Conservation (phyloP, 2,329 filamentous ascomycete genomes). For the Diaporthe destruens region DNA sequence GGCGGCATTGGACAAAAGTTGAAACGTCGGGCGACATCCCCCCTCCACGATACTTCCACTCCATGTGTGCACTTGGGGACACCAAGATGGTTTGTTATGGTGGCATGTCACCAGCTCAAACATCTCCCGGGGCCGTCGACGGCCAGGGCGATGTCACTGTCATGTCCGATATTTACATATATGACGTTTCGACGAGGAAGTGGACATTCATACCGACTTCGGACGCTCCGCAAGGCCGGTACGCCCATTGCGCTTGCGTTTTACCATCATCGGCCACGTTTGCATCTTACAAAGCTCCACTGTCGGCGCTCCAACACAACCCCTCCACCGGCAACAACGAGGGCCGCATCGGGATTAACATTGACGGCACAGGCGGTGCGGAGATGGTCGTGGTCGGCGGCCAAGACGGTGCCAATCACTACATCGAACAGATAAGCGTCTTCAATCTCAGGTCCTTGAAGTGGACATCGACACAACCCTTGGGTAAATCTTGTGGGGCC, state of each 20-base stretch:
- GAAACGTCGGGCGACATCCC: slow-evolving; percentile 88
- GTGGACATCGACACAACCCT: slow-evolving; percentile 89
- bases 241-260: slow-evolving; percentile 95
- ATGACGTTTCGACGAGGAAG: slow-evolving; percentile 82
- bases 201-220: slow-evolving; percentile 88
- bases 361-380: slow-evolving; percentile 91
- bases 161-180: slow-evolving; percentile 98
- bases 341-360: slow-evolving; percentile 86
- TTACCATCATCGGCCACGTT: slow-evolving; percentile 90
- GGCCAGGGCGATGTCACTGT: slow-evolving; percentile 89
- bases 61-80: slow-evolving; percentile 91
- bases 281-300: slow-evolving; percentile 83
- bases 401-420: slow-evolving; percentile 97
- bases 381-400: slow-evolving; percentile 98
- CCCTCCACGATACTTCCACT: slow-evolving; percentile 95
- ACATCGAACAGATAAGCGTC: slow-evolving; percentile 98
- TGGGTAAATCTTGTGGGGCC: slow-evolving; percentile 94
- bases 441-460: slow-evolving; percentile 96
- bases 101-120: slow-evolving; percentile 89
- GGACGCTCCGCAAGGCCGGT: slow-evolving; percentile 91
- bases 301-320: slow-evolving; percentile 91
- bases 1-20: slow-evolving; percentile 92
- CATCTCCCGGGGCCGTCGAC: slow-evolving; percentile 59
- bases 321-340: slow-evolving; percentile 86
- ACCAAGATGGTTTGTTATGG: slow-evolving; percentile 98